Base-by-base conservation (phyloP, 306 rosid genomes). In the Senna siamea region DNA sequence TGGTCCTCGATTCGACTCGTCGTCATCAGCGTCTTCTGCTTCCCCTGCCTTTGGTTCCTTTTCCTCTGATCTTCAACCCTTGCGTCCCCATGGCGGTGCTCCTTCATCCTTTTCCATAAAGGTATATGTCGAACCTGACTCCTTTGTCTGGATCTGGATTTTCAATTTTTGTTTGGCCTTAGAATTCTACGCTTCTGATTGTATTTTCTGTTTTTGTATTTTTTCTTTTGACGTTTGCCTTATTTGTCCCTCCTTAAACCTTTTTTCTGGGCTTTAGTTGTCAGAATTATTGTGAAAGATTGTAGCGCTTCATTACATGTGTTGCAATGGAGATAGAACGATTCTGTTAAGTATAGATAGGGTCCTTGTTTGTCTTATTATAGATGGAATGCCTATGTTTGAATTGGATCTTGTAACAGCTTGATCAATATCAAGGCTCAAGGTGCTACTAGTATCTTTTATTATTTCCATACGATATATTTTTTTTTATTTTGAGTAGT, bases 1-100 rank as follows among this genome's bases (percentile, higher is more conserved):
- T 82, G 97, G 83, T 84, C 80, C 90, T 82, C 86, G 98, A 82
- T 86, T 84, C 38, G 93, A 91, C 5, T 79, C 89, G 5, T 89
- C 91, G 5, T 87, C 93, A 0, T 78, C 92, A 0, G 12, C 87
- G 2, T 40, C 90, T n/a, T 87, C 89, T 15, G 47, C 85, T 30
- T 68, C 81, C 15, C 77, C 86, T 38, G 72, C 91, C 54, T 86
- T 91, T 8, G 95, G 92, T 54, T 89, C 96, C 4, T 74, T 87
- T 50, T 77, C 97, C 20, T 68, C 98, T 59, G 96, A 92, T 92
- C 92, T 85, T 59, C 76, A 89, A 32, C 70, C 82, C 47, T 64
- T 85, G 12, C 93, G 89, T 40, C 77, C 91, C 11, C 90, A 91
- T 87, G 93, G 80, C 19, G 90, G 74, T 19, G 76, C 80, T 70